Evolutionary conservation across 805 yeast genomes (phyloP).

Genomic region (Candida methanosorbosa): DNA sequence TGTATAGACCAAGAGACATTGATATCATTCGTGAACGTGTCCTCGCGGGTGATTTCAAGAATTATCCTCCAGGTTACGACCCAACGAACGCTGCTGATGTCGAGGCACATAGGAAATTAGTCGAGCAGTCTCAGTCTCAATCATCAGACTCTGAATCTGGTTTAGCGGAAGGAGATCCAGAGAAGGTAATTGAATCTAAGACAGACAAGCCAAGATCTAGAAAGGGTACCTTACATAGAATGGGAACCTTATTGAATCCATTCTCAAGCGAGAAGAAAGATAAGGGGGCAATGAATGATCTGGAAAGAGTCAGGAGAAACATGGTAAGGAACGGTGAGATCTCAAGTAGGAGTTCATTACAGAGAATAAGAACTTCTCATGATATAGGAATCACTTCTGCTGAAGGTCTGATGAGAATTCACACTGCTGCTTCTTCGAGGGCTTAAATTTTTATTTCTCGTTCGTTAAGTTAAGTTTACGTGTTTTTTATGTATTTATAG

Average conservation of each 20-base stretch:
- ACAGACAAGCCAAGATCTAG: conserved; percentile 5
- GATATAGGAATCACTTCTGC: conserved; percentile 16
- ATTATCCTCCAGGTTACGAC: conserved; percentile 41
- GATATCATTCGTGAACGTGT: conserved; percentile 64
- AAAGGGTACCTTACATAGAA: conserved; percentile 8
- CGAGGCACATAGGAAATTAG: conserved; percentile 8
- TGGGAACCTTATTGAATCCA: conserved; percentile 3
- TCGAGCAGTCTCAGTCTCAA: conserved; percentile 1
- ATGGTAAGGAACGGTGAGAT: conserved; percentile 16
- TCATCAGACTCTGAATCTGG: background rate
- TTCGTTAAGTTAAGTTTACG: too few relatives aligned
- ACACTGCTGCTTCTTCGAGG: conserved; percentile 7
- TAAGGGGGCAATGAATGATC: conserved; percentile 2
- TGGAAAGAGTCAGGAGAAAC: conserved; percentile 11
- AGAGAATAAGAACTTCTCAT: conserved; percentile 16
- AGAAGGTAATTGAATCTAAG: background rate
- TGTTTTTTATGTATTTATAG: too few relatives aligned
- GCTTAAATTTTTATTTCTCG: background rate
- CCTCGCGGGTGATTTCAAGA: conserved; percentile 40
- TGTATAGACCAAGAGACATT: conserved; percentile 55
- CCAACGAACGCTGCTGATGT: conserved; percentile 36
- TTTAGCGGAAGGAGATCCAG: background rate
- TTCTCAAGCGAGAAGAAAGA: conserved; percentile 1
- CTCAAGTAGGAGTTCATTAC: conserved; percentile 15
- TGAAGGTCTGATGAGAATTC: conserved; percentile 14